phyloP scores from a whole-genome alignment of 2,329 filamentous ascomycete genomes.

The Leptographium galeiforme region DNA sequence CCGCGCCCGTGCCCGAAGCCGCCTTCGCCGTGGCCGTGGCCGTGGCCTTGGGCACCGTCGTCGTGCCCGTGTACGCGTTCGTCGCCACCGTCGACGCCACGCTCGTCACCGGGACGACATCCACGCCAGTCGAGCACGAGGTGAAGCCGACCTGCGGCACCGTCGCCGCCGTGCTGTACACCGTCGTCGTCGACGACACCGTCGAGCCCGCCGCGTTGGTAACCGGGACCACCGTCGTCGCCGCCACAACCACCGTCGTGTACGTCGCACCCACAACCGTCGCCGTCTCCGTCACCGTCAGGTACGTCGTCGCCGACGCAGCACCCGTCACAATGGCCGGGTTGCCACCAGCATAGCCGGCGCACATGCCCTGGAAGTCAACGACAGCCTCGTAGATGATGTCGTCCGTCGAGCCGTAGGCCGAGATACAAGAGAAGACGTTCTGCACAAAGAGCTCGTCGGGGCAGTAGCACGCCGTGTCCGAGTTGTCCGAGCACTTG shows the following conservation, averaged over 20 bases:
- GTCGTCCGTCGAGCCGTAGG: constrained; percentile 54
- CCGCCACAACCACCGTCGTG: constrained; percentile 34
- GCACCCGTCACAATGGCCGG: constrained; percentile 73
- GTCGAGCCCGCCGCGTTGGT: constrained; percentile 30
- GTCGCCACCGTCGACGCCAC: background rate
- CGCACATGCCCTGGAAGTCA: constrained; percentile 89
- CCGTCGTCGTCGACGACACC: constrained; percentile 34
- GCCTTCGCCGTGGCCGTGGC: constrained; percentile 13
- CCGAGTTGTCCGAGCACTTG: constrained; percentile 72
- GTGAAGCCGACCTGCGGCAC: constrained; percentile 40
- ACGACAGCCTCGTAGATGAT: constrained; percentile 58
- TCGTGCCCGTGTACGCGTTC: constrained; percentile 18
- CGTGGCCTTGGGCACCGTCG: constrained; percentile 16
- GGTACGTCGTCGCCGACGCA: constrained; percentile 42
- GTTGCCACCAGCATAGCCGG: constrained; percentile 58
- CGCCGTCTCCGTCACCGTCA: constrained; percentile 33
- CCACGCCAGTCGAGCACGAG: constrained; percentile 17
- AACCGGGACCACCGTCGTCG: constrained; percentile 38
- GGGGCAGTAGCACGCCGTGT: constrained; percentile 77
- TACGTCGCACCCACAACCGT: constrained; percentile 23
- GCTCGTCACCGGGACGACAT: constrained; percentile 16
- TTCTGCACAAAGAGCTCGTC: constrained; percentile 60
- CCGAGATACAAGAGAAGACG: constrained; percentile 69
- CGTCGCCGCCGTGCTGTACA: constrained; percentile 32
- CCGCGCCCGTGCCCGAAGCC: constrained; percentile 8